A percentile compares a stretch with the other conserved stretches of the same genome.
These are phyloP conservation scores for Phoenix roebelenii DNA, from an alignment of 176 grass and related monocot species.

Conservation along the genomic window DNA sequence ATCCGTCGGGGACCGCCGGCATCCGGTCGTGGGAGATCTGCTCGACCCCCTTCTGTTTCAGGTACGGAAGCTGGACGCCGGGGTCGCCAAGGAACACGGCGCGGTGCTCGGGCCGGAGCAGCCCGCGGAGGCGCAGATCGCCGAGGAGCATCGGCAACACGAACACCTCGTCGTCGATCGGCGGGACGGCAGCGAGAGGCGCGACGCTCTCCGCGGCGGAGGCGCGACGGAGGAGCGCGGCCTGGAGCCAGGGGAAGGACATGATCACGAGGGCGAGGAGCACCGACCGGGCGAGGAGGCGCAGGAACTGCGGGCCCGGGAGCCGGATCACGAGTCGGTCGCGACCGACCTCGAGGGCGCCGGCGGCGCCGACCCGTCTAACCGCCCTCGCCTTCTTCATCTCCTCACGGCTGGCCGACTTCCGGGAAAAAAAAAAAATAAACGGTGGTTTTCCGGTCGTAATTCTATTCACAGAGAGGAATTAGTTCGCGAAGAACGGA, in stretches of 20 bases:
- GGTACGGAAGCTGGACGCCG: conserved; percentile 14
- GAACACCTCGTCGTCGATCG: conserved; percentile 1
- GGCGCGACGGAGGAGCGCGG: background rate
- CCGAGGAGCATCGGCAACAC: conserved; percentile 15
- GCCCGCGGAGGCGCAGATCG: conserved; percentile 19
- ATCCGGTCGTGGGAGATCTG: conserved; percentile 1
- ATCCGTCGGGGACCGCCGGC: conserved; percentile 5
- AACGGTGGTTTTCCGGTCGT: too few relatives aligned
- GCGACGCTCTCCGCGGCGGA: too few relatives aligned
- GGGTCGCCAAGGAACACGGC: conserved; percentile 25
- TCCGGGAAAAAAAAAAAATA: too few relatives aligned
- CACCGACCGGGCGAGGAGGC: conserved; percentile 17
- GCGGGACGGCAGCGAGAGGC: background rate
- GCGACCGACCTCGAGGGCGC: background rate
- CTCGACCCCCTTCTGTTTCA: conserved; percentile 16
- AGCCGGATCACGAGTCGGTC: conserved; percentile 14
- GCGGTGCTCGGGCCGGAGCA: conserved; percentile 14
- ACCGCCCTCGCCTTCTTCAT: conserved; percentile 1
- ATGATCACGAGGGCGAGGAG: conserved; percentile 28
- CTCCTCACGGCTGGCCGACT: background rate
- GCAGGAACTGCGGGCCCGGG: conserved; percentile 16
- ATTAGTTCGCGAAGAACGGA: background rate
- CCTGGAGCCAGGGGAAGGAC: conserved; percentile 22
- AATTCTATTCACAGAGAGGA: conserved; percentile 18
- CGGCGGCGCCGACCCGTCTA: background rate